phyloP scores from a whole-genome alignment of 805 yeast genomes.

The Metschnikowia cerradonensis region DNA sequence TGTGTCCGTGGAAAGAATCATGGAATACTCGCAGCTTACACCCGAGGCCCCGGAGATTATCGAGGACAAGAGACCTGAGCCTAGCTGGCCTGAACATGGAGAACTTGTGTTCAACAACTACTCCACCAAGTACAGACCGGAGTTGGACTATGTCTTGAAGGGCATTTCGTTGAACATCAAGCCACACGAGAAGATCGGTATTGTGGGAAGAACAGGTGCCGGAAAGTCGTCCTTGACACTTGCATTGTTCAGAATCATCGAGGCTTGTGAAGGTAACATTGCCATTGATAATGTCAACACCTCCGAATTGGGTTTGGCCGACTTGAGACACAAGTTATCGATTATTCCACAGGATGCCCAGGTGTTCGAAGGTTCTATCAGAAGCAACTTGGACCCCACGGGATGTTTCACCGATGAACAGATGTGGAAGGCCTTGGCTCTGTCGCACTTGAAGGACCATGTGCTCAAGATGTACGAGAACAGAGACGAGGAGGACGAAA shows the following conservation, averaged over 20 bases:
- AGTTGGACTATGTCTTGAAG: conserved; percentile 40
- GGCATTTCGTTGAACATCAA: conserved; percentile 34
- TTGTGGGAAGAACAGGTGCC: conserved; percentile 46
- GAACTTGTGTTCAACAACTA: conserved; percentile 35
- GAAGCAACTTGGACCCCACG: conserved; percentile 42
- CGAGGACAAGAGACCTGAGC: conserved; percentile 57
- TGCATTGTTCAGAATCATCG: conserved; percentile 43
- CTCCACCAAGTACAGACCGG: conserved; percentile 43
- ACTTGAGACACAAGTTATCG: conserved; percentile 39
- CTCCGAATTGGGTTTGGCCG: conserved; percentile 36
- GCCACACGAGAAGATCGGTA: conserved; percentile 40
- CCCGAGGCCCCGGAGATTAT: conserved; percentile 82
- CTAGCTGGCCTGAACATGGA: conserved; percentile 38
- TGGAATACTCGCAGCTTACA: conserved; percentile 75
- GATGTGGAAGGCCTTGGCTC: conserved; percentile 40
- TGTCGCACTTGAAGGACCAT: conserved; percentile 41
- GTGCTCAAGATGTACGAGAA: conserved; percentile 35
- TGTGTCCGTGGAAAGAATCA: conserved; percentile 91
- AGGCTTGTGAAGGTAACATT: conserved; percentile 35
- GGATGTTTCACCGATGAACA: conserved; percentile 32
- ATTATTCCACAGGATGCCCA: conserved; percentile 47
- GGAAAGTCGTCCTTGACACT: conserved; percentile 44
- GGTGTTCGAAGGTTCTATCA: conserved; percentile 41
- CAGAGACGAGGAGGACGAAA: conserved; percentile 21
- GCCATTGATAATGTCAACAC: conserved; percentile 35